Percentiles rank a stretch among this genome's conserved stretches.
Evolutionary conservation across 371 early-diverging fungal genomes (phyloP).

Genomic region (Mortierella sp.): DNA sequence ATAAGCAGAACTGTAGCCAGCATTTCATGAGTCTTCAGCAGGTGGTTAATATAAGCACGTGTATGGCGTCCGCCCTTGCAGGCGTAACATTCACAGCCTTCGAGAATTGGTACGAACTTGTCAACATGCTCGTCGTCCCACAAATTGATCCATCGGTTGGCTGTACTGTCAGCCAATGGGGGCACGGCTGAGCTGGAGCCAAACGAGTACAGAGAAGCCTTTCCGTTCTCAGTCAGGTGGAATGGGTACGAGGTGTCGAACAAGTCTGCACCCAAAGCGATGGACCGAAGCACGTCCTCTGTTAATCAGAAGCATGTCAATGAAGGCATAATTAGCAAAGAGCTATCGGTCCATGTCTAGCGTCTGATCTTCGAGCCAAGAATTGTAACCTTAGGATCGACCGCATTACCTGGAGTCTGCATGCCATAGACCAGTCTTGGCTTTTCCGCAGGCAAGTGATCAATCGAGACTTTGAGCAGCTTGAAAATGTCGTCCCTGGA

Average conservation of each 20-base stretch:
- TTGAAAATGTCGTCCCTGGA: slow-evolving; percentile 48
- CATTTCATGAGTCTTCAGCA: slow-evolving; percentile 84
- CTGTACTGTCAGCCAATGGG: neutral
- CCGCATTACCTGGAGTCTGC: slow-evolving; percentile 54
- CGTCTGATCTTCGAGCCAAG: neutral
- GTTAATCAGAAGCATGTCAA: neutral
- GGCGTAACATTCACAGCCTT: slow-evolving; percentile 72
- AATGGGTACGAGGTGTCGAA: slow-evolving; percentile 76
- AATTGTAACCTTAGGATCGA: neutral
- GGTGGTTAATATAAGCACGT: slow-evolving; percentile 82
- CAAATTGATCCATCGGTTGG: slow-evolving; percentile 58
- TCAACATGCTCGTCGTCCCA: slow-evolving; percentile 63
- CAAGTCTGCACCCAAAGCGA: slow-evolving; percentile 76
- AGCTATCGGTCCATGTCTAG: too few relatives aligned
- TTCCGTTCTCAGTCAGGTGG: slow-evolving; percentile 62
- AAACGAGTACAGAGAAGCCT: slow-evolving; percentile 64
- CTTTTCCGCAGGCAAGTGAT: slow-evolving; percentile 50
- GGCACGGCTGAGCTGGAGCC: slow-evolving; percentile 6
- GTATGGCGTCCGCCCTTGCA: slow-evolving; percentile 72
- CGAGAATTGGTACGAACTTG: slow-evolving; percentile 70
- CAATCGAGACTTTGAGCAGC: slow-evolving; percentile 56
- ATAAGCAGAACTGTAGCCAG: slow-evolving; percentile 80
- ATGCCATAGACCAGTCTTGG: slow-evolving; percentile 61
- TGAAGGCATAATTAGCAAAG: too few relatives aligned
- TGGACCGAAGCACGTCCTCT: slow-evolving; percentile 72